Conservation (phyloP, 768 basidiomycete species). For the Psilocybe tampanensis region DNA sequence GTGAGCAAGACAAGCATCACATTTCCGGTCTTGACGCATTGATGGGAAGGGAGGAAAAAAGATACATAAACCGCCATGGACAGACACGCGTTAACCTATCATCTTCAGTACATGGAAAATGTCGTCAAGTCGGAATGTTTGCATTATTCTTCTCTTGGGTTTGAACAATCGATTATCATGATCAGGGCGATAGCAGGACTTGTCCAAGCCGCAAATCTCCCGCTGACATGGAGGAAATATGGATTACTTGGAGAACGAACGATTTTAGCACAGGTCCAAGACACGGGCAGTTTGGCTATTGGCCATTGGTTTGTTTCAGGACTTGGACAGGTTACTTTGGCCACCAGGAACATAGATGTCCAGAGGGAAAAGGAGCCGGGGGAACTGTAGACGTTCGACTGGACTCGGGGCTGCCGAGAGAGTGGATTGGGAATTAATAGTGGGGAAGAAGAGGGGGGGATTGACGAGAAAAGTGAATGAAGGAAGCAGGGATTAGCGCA, state of each 20-base stretch:
- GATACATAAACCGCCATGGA: background rate
- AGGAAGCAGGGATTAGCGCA: background rate
- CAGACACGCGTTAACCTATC: background rate
- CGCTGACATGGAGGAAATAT: background rate
- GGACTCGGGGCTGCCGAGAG: too few species aligned
- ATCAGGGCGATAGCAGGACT: background rate
- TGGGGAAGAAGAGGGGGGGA: background rate
- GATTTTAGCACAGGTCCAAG: background rate
- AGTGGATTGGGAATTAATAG: background rate
- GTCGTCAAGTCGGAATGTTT: background rate
- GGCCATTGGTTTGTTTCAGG: background rate
- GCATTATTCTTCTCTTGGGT: background rate
- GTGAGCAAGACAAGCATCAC: constrained; percentile 1
- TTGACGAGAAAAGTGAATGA: background rate
- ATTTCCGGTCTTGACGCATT: background rate
- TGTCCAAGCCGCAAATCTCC: background rate
- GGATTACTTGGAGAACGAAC: background rate
- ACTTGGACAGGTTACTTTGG: background rate
- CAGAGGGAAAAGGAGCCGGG: too few species aligned
- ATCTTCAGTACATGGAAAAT: constrained; percentile 1
- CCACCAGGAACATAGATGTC: background rate
- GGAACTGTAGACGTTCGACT: too few species aligned
- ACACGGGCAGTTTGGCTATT: background rate
- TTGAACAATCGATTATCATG: background rate
- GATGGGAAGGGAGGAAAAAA: constrained; percentile 1